A percentile compares a stretch with the other conserved stretches of the same genome.
Conservation (phyloP, 1,284 basidiomycete species). For the Wallemia mellicola region DNA sequence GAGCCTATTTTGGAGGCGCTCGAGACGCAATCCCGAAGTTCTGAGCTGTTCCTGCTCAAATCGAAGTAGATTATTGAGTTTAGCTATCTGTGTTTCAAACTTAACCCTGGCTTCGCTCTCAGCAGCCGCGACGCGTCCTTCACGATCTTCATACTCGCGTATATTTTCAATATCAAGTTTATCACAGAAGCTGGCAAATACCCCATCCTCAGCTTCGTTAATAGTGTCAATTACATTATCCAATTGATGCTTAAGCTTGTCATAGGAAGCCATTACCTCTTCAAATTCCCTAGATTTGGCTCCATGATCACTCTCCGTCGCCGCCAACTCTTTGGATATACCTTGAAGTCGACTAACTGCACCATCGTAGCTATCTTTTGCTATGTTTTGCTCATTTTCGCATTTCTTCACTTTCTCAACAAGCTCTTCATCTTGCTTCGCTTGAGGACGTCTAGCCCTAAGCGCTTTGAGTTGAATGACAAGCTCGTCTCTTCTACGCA, state of each 20-base stretch:
- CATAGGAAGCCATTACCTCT: conserved; percentile 26
- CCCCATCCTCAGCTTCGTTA: conserved; percentile 43
- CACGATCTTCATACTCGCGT: conserved; percentile 78
- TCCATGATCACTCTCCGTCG: conserved; percentile 25
- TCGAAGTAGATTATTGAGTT: conserved; percentile 31
- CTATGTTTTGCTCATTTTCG: conserved; percentile 29
- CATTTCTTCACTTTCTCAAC: conserved; percentile 44
- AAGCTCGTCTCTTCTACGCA: conserved; percentile 39
- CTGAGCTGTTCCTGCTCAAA: not conserved
- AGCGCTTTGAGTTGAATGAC: conserved; percentile 53
- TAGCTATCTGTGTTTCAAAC: conserved; percentile 60
- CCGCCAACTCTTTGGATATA: conserved; percentile 35
- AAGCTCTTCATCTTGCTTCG: conserved; percentile 50
- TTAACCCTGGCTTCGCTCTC: conserved; percentile 56
- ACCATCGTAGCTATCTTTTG: conserved; percentile 29
- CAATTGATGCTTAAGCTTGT: conserved; percentile 26
- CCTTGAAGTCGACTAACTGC: conserved; percentile 38
- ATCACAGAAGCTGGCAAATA: conserved; percentile 53
- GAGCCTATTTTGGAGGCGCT: conserved; percentile 29
- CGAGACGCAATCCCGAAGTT: conserved; percentile 16
- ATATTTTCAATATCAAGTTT: conserved; percentile 56
- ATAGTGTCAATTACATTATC: conserved; percentile 28
- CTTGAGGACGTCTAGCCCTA: conserved; percentile 44
- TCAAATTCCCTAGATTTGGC: not conserved
- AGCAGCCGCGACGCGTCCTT: conserved; percentile 57